These are phyloP conservation scores for Senna tora DNA, from an alignment of 306 rosid species.

Conservation along the genomic window DNA sequence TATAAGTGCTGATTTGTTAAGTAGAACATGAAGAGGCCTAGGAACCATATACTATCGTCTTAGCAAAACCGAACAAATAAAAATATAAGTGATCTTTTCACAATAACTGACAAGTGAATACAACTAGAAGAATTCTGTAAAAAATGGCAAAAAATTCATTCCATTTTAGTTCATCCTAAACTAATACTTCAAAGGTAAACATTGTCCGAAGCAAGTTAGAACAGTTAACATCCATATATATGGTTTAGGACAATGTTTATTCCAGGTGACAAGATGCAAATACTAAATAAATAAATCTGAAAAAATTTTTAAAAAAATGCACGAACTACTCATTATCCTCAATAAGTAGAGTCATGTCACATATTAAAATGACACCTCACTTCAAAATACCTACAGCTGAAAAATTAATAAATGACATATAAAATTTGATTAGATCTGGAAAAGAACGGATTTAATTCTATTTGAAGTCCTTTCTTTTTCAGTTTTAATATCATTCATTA, in stretches of 20 bases:
- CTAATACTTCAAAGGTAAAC: not conserved
- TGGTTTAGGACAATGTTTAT: not conserved
- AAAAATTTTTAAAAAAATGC: no score
- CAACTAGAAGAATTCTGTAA: not conserved
- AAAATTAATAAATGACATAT: not conserved
- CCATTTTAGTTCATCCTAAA: not conserved
- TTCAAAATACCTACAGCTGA: not conserved
- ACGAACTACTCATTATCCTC: not conserved
- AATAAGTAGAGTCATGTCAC: not conserved
- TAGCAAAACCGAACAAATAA: not conserved
- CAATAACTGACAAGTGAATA: not conserved
- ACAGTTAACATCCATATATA: not conserved
- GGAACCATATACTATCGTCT: not conserved
- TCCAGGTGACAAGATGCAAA: not conserved
- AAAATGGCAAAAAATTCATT: not conserved
- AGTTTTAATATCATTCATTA: not conserved
- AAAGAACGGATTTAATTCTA: not conserved
- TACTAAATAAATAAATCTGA: not conserved
- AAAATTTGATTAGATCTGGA: not conserved
- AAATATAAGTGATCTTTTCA: not conserved
- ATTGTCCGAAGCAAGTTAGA: not conserved
- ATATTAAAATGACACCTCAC: not conserved
- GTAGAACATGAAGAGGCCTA: constrained; percentile 7
- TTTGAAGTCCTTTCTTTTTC: not conserved
- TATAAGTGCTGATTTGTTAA: not conserved